Base-by-base conservation (phyloP, 2,329 filamentous ascomycete species). In the Nigrospora sphaerica region DNA sequence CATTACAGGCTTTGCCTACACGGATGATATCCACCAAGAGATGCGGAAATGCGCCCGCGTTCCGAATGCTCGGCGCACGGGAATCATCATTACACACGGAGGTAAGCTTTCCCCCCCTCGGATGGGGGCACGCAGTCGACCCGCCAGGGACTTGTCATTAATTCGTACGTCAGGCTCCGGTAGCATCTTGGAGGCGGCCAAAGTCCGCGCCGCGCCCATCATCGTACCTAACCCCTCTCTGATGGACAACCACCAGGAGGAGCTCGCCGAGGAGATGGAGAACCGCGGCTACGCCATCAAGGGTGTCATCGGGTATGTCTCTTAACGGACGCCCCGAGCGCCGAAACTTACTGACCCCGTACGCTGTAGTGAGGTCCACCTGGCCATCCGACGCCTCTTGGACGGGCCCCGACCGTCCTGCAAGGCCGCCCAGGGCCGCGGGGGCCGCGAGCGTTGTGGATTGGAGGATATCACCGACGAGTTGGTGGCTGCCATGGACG, bases 241-340 rank as follows among this genome's bases (percentile, higher is more conserved):
- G 1, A 77, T 95, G 56, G 83, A 95, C 59, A 92, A 98, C 58
- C 93, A 98, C 62, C 93, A 98, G 66, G 77, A 81, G 17, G 89
- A 97, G 63, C 77, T 98, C 46, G 92, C 92, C 1, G 73, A 82
- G 42, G 83, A 88, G 54, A 76, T 97, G 47, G 79, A 85, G 32
- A 69, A 73, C 19, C 80, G 88, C 54, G 84, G 85, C 19, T 95
- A 95, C 66, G 81, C 88, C 3, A 74, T 91, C n/a, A 76, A 83
- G 56, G 86, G 85, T 12, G 70, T 74, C 45, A 68, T 88, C 37
- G 73, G 77, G 85, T 89, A 74, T 46, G 76, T 61, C 33, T 23
- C 31, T 44, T n/a, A 32, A 9, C 28, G 12, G 23, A 9, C 23
- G 23, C 6, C 23, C 23, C n/a, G 5, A 10, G 23, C 23, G 7